A percentile compares a stretch with the other conserved stretches of the same genome.
phyloP scores from a whole-genome alignment of 2,329 filamentous ascomycete species.

The Diaporthe vexans region DNA sequence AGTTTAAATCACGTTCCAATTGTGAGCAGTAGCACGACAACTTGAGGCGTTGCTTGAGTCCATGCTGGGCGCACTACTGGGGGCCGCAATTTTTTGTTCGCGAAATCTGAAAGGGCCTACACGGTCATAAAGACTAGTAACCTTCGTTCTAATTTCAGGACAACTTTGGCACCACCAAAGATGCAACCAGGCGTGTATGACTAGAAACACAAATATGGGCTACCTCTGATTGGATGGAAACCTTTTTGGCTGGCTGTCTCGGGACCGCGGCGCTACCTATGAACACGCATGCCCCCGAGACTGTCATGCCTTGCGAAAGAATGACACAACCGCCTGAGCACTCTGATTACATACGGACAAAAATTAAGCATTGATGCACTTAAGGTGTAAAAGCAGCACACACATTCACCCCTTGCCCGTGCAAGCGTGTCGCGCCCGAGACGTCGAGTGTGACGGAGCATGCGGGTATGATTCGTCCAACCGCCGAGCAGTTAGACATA shows the following conservation, averaged over 20 bases:
- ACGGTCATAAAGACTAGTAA: background rate
- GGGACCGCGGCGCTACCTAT: background rate
- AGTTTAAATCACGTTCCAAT: no score
- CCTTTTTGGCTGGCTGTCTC: background rate
- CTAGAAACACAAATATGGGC: background rate
- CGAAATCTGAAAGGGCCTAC: background rate
- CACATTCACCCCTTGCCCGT: background rate
- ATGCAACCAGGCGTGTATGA: background rate
- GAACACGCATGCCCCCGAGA: background rate
- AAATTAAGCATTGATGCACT: slow-evolving; percentile 9
- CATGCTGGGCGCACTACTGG: background rate
- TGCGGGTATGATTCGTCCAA: slow-evolving; percentile 21
- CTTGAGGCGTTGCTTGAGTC: background rate
- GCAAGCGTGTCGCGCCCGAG: slow-evolving; percentile 18
- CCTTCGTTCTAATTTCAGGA: background rate
- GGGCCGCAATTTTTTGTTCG: background rate
- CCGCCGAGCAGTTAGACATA: slow-evolving; percentile 1
- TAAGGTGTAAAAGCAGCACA: background rate
- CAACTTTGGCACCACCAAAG: background rate
- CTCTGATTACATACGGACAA: background rate
- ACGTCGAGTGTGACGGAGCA: slow-evolving; percentile 25
- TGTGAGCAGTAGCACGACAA: background rate
- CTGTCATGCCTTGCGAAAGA: background rate
- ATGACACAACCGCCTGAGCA: slow-evolving; percentile 1
- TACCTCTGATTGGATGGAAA: background rate